Base-by-base conservation (phyloP, 345 rosid species). In the Eucalyptus curtisii region DNA sequence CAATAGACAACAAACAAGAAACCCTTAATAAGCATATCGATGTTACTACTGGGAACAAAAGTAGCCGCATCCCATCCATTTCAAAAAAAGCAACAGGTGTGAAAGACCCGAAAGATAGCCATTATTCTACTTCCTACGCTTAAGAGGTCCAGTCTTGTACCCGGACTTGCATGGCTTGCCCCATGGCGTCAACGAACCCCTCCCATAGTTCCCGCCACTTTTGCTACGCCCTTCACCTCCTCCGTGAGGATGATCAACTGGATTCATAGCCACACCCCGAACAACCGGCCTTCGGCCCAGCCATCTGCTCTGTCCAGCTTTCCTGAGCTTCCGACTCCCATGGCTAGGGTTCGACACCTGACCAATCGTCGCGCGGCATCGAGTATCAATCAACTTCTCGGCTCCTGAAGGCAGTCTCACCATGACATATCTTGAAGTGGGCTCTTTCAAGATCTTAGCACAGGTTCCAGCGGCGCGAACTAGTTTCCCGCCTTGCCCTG, bases 151-250 rank as follows among this genome's bases (percentile, higher is more conserved):
- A 3, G 95, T 92, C 89, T 95, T 95, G 89, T 96, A 96, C 55
- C 99, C 96, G 7, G 94, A 92, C 90, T 97, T 97, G 59, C 94
- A 91, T 11, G 99, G 99, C 92, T 97, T 97, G 48, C 99, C 99
- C 99, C 99, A 97, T 8, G 99, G 98, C 0, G 95, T 95, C 30
- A 87, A 93, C 2, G 99, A 97, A 59, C 93, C 92, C 87, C 94
- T 91, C 64, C 99, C 98, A 52, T 89, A 85, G 49, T 91, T 90
- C 42, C 99, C 95, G 49, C 97, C 95, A 94, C 99, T 96, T 89
- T 96, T 97, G 91, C 98, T 97, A 66, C 93, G 92, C 71, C 99
- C 99, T 91, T 97, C 99, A 89, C 99, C 99, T 86, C 99, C 99
- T 91, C 99, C 98, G n/a, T 96, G 99, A 87, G 99, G 98, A 92